Percentiles rank a stretch among this genome's conserved stretches.
Evolutionary conservation across 345 rosid species (phyloP).

Genomic region (Sapria himalayana): DNA sequence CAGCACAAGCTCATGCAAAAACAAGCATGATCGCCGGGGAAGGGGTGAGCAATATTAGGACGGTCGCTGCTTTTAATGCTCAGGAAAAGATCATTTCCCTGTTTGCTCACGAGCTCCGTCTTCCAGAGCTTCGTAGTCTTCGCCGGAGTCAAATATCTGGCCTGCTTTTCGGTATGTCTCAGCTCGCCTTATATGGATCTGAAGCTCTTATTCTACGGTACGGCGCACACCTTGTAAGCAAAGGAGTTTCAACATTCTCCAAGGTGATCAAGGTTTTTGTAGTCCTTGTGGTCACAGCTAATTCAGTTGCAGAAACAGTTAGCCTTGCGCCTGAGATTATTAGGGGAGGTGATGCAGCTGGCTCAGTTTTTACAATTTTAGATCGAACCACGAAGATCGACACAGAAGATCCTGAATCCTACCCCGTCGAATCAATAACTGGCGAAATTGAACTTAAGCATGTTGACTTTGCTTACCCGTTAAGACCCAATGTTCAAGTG

Average conservation of each 20-base stretch:
- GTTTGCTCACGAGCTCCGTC: slow-evolving; percentile 58
- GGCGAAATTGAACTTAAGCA: slow-evolving; percentile 94
- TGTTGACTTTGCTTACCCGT: slow-evolving; percentile 89
- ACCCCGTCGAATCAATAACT: slow-evolving; percentile 55
- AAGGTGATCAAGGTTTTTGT: slow-evolving; percentile 97
- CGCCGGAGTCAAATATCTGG: slow-evolving; percentile 75
- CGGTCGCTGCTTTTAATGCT: slow-evolving; percentile 96
- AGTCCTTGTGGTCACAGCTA: slow-evolving; percentile 81
- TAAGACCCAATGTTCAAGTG: slow-evolving; percentile 65
- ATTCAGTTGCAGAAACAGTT: slow-evolving; percentile 96
- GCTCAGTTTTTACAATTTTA: slow-evolving; percentile 75
- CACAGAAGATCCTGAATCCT: slow-evolving; percentile 82
- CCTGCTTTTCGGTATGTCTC: slow-evolving; percentile 83
- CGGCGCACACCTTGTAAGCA: slow-evolving; percentile 73
- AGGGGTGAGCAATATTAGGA: slow-evolving; percentile 95
- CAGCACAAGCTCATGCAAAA: slow-evolving; percentile 98
- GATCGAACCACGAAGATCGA: slow-evolving; percentile 71
- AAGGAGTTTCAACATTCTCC: slow-evolving; percentile 79
- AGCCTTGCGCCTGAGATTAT: slow-evolving; percentile 99
- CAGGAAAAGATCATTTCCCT: slow-evolving; percentile 71
- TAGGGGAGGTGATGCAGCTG: slow-evolving; percentile 92
- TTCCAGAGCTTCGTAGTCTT: slow-evolving; percentile 61
- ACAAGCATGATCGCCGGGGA: slow-evolving; percentile 99
- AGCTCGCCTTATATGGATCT: slow-evolving; percentile 80
- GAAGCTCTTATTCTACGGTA: slow-evolving; percentile 98